Percentiles rank a stretch among this genome's conserved stretches.
phyloP scores from a whole-genome alignment of 139 green algal genomes.

The Desmodesmus armatus region DNA sequence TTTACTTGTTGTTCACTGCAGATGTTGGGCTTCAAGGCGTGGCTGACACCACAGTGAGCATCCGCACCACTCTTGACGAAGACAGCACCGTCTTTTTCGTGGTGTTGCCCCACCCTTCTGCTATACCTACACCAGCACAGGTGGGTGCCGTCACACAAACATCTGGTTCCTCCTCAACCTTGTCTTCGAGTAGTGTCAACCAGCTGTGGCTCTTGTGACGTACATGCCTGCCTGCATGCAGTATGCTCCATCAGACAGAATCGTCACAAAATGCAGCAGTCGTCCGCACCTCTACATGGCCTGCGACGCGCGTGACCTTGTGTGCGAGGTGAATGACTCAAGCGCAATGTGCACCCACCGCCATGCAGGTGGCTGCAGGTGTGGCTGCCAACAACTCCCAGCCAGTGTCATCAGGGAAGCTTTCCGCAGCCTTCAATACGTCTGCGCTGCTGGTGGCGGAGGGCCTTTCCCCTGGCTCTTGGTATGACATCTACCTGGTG shows the following conservation, averaged over 20 bases:
- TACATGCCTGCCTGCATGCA: too few species aligned
- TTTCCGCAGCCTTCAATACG: neutral
- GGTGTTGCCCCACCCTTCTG: slow-evolving; percentile 17
- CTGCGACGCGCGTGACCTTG: too few species aligned
- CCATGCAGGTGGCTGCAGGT: slow-evolving; percentile 23
- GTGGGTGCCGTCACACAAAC: neutral
- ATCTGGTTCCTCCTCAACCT: too few species aligned
- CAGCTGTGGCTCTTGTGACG: too few species aligned
- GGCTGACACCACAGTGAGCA: slow-evolving; percentile 38
- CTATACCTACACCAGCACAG: slow-evolving; percentile 16
- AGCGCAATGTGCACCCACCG: too few species aligned
- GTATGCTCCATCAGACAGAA: too few species aligned
- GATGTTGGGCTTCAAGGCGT: neutral
- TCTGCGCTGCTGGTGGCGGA: neutral
- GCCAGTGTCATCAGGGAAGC: neutral
- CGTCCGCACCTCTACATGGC: too few species aligned
- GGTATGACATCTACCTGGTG: slow-evolving; percentile 49
- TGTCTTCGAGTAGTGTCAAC: too few species aligned
- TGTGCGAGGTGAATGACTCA: too few species aligned
- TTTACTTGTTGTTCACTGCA: slow-evolving; percentile 4
- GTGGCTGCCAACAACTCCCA: neutral
- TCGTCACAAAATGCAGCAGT: too few species aligned
- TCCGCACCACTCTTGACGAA: slow-evolving; percentile 49
- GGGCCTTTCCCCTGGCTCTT: neutral
- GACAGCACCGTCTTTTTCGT: slow-evolving; percentile 19